Evolutionary conservation across 139 green algal genomes (phyloP).

Genomic region (Tetraselmis chui): DNA sequence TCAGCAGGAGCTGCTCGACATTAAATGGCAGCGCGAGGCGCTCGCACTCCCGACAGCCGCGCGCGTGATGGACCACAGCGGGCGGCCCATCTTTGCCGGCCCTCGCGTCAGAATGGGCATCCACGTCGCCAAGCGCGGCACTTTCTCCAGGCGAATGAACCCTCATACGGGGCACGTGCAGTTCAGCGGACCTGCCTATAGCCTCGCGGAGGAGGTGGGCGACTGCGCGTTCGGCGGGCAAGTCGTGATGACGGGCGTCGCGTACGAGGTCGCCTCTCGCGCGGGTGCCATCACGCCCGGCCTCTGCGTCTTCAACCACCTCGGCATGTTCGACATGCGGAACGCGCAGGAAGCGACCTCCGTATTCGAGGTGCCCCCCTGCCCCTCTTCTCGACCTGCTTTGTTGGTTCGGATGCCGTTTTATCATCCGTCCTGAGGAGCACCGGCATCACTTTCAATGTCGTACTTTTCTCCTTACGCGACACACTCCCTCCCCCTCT

Average conservation of each 20-base stretch:
- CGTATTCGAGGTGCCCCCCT: neutral
- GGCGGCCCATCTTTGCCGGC: neutral
- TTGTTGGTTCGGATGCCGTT: no score
- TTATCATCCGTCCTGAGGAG: no score
- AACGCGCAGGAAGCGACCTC: neutral
- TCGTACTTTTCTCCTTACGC: no score
- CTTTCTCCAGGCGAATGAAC: neutral
- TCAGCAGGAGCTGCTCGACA: neutral
- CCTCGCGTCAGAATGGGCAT: constrained; percentile 6
- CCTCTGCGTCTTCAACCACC: neutral
- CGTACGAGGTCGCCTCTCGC: neutral
- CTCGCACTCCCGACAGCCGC: neutral
- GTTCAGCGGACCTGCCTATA: neutral
- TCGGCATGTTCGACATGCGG: neutral
- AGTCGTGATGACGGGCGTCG: neutral
- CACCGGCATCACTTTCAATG: no score
- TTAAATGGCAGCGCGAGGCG: neutral
- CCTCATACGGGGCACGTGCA: neutral
- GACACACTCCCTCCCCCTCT: no score
- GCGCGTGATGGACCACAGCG: neutral
- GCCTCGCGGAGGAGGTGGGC: neutral
- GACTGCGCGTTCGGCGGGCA: neutral
- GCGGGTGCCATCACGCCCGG: neutral
- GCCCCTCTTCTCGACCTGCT: no score
- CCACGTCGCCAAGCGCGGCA: constrained; percentile 9